These are phyloP conservation scores for Ustilago bromivora DNA, from an alignment of 1,284 basidiomycete genomes.

Conservation along the genomic window DNA sequence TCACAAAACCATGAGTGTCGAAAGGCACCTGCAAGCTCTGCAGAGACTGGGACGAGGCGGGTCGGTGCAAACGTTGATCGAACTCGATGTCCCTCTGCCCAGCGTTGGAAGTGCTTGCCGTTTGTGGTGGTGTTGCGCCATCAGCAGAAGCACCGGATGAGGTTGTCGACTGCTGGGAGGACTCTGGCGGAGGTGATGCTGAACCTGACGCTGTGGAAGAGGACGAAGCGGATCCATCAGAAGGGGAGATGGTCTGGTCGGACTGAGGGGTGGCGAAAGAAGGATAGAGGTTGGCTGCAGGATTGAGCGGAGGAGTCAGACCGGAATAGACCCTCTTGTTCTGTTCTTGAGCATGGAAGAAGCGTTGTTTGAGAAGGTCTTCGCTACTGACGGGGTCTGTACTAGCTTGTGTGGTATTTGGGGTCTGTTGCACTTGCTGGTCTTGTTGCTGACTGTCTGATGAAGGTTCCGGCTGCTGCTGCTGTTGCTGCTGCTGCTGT, in stretches of 20 bases:
- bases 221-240: slow-evolving; percentile 1
- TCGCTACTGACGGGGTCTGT: slow-evolving; percentile 39
- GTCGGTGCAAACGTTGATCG: slow-evolving; percentile 30
- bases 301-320: slow-evolving; percentile 31
- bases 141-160: slow-evolving; percentile 20
- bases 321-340: slow-evolving; percentile 46
- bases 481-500: slow-evolving; percentile 18
- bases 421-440: slow-evolving; percentile 13
- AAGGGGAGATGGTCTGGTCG: slow-evolving; percentile 22
- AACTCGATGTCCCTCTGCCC: slow-evolving; percentile 24
- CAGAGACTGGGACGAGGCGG: slow-evolving; percentile 33
- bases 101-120: not conserved
- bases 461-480: slow-evolving; percentile 15
- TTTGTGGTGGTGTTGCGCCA: slow-evolving; percentile 10
- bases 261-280: slow-evolving; percentile 37
- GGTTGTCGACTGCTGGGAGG: slow-evolving; percentile 11
- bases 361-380: slow-evolving; percentile 60
- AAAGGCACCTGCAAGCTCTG: slow-evolving; percentile 60
- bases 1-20: slow-evolving; percentile 63
- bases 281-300: slow-evolving; percentile 35
- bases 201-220: slow-evolving; percentile 11
- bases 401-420: not conserved
- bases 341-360: slow-evolving; percentile 60
- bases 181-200: slow-evolving; percentile 13
- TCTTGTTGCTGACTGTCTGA: slow-evolving; percentile 19